Evolutionary conservation across 2,329 filamentous ascomycete genomes (phyloP).

Genomic region (Diplodia seriata): DNA sequence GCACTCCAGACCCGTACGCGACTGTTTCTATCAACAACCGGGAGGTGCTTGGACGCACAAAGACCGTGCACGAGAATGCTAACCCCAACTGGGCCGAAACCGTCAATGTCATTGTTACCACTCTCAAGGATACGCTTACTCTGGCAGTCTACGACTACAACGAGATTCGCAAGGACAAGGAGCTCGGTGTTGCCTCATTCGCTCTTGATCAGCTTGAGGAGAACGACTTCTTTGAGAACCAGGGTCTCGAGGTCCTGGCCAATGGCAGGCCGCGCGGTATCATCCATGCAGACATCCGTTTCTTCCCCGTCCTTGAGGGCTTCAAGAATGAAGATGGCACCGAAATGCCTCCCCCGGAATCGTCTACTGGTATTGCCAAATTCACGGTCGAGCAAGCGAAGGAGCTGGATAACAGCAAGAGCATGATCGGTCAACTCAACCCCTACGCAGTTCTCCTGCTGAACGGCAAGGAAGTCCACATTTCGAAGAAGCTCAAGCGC

Average conservation of each 20-base stretch:
- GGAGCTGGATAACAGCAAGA: constrained; percentile 91
- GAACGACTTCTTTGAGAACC: constrained; percentile 78
- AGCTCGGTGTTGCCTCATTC: constrained; percentile 87
- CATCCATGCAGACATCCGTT: constrained; percentile 82
- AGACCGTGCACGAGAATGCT: constrained; percentile 81
- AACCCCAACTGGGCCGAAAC: constrained; percentile 97
- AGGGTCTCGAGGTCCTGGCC: constrained; percentile 81
- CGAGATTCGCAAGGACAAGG: constrained; percentile 94
- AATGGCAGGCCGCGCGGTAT: constrained; percentile 85
- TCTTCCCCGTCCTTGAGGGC: constrained; percentile 89
- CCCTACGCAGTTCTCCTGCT: constrained; percentile 88
- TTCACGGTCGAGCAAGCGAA: constrained; percentile 97
- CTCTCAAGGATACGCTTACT: constrained; percentile 85
- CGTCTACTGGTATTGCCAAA: constrained; percentile 90
- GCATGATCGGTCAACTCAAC: constrained; percentile 86
- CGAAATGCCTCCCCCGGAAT: constrained; percentile 80
- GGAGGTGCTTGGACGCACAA: constrained; percentile 82
- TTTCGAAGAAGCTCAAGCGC: constrained; percentile 90
- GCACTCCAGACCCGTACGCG: constrained; percentile 89
- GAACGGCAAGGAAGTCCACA: constrained; percentile 89
- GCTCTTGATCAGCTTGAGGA: constrained; percentile 81
- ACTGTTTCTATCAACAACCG: constrained; percentile 85
- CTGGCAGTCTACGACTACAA: constrained; percentile 91
- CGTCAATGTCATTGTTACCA: constrained; percentile 91
- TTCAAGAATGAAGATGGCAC: constrained; percentile 77